Percentiles rank a stretch among this genome's conserved stretches.
phyloP scores from a whole-genome alignment of 169 alveolate genomes.

The Amoebophrya sp. region DNA sequence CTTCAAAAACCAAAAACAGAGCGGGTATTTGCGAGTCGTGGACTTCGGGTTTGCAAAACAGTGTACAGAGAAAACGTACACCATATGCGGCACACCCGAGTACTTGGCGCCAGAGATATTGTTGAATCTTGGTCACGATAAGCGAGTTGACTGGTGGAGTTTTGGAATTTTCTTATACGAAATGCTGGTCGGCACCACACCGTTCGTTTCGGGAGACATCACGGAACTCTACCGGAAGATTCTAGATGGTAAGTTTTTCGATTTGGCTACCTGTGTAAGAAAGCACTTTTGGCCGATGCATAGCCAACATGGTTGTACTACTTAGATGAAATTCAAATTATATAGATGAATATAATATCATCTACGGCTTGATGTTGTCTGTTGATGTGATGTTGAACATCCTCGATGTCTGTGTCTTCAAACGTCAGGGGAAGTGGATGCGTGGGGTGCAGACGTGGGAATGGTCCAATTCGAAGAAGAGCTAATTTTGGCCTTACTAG shows the following conservation, averaged over 20 bases:
- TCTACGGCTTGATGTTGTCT: no score
- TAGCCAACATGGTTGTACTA: no score
- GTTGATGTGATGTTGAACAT: no score
- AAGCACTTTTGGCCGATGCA: no score
- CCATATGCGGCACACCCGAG: conserved; percentile 96
- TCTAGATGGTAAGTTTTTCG: no score
- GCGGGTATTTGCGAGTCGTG: conserved; percentile 86
- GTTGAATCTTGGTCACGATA: conserved; percentile 77
- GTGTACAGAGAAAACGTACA: conserved; percentile 81
- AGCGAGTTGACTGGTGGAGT: conserved; percentile 95
- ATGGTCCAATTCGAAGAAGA: not conserved
- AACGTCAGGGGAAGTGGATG: not conserved
- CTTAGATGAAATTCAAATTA: no score
- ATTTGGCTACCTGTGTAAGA: no score
- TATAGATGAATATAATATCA: no score
- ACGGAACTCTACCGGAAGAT: not conserved
- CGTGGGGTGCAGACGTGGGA: not conserved
- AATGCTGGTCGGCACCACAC: conserved; percentile 90
- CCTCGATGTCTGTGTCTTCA: no score
- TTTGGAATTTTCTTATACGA: conserved; percentile 87
- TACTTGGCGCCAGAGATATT: conserved; percentile 95
- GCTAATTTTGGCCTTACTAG: not conserved
- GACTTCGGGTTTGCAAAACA: conserved; percentile 96
- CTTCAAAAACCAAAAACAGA: no score
- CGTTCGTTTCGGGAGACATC: conserved; percentile 56